Evolutionary conservation across 805 yeast genomes (phyloP).

Genomic region (Groenewaldozyma tartarivorans): DNA sequence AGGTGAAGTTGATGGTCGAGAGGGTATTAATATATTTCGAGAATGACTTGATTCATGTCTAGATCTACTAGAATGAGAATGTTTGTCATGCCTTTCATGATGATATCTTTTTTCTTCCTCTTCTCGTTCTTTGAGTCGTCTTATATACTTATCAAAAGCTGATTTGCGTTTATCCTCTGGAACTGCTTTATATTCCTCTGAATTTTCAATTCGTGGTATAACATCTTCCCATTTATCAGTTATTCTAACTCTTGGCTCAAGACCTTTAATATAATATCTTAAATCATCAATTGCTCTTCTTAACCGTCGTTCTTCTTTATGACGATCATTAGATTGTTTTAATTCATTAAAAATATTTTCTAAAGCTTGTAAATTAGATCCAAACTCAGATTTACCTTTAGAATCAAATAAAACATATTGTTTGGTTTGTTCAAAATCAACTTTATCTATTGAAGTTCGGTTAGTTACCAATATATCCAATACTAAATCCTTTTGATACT

Average conservation of each 20-base stretch:
- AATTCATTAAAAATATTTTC: conserved; percentile 5
- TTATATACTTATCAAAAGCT: conserved; percentile 30
- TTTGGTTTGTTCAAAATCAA: background rate
- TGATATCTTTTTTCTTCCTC: background rate
- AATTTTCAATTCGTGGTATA: conserved; percentile 21
- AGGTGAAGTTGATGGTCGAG: background rate
- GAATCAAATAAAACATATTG: conserved; percentile 15
- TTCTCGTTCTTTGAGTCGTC: conserved; percentile 20
- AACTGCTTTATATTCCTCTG: conserved; percentile 30
- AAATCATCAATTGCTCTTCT: conserved; percentile 25
- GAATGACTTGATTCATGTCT: conserved; percentile 2
- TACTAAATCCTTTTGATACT: conserved; percentile 51
- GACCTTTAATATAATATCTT: conserved; percentile 21
- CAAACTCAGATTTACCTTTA: conserved; percentile 9
- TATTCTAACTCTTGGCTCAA: conserved; percentile 24
- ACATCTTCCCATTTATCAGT: conserved; percentile 32
- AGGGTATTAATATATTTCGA: background rate
- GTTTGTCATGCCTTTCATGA: background rate
- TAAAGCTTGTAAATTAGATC: conserved; percentile 6
- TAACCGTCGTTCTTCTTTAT: conserved; percentile 21
- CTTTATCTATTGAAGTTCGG: conserved; percentile 7
- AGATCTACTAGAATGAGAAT: background rate
- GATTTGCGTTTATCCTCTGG: conserved; percentile 24
- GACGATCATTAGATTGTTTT: conserved; percentile 17
- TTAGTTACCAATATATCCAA: conserved; percentile 39